phyloP scores from a whole-genome alignment of 306 rosid species.

The Parietaria judaica region DNA sequence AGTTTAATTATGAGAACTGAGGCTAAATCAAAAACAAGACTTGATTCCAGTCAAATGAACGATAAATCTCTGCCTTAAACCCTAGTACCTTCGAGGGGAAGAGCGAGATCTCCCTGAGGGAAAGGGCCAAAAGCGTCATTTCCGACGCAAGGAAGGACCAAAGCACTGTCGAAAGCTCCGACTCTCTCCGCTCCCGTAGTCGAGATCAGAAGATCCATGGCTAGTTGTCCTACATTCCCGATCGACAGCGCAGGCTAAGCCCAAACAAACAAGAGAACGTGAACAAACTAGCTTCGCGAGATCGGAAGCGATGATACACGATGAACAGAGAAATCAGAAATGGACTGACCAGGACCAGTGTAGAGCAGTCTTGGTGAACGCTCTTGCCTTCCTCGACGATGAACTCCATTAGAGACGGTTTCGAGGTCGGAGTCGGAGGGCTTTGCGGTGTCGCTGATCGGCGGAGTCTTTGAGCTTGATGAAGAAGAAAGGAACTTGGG shows the following conservation, averaged over 20 bases:
- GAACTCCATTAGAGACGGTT: conserved; percentile 40
- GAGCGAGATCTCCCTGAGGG: conserved; percentile 76
- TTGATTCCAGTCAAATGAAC: no score
- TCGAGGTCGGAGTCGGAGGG: background rate
- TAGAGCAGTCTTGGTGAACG: conserved; percentile 41
- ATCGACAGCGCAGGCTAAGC: conserved; percentile 74
- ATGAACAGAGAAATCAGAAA: background rate
- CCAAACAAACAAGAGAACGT: background rate
- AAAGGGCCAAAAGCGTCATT: conserved; percentile 79
- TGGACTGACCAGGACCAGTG: conserved; percentile 64
- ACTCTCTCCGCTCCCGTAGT: conserved; percentile 59
- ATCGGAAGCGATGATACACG: background rate
- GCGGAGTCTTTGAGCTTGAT: conserved; percentile 12
- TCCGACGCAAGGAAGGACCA: conserved; percentile 82
- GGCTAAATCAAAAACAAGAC: no score
- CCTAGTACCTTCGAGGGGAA: conserved; percentile 79
- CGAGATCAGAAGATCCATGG: conserved; percentile 66
- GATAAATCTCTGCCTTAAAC: no score
- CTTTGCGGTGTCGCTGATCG: background rate
- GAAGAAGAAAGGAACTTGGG: conserved; percentile 10
- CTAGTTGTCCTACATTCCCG: conserved; percentile 88
- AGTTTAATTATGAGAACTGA: no score
- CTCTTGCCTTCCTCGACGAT: conserved; percentile 50
- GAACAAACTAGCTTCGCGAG: background rate
- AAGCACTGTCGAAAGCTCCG: conserved; percentile 73